Conservation (phyloP, 805 yeast genomes). For the Candida rishiriensis region DNA sequence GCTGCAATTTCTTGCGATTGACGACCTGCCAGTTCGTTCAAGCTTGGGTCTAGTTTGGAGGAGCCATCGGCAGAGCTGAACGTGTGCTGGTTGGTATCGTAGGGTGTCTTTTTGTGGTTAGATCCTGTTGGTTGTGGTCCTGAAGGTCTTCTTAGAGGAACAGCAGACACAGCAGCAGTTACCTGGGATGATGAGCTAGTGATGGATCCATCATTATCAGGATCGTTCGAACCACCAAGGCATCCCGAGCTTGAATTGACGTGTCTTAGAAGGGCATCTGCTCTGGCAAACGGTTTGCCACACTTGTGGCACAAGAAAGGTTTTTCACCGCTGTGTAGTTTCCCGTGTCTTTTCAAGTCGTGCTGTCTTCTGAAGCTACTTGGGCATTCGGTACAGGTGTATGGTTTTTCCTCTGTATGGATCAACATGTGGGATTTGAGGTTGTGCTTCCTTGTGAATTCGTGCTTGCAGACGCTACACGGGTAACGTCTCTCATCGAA, state of each 20-base stretch:
- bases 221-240: constrained; percentile 2
- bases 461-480: constrained; percentile 58
- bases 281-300: constrained; percentile 62
- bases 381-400: constrained; percentile 55
- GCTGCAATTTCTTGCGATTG: constrained; percentile 4
- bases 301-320: constrained; percentile 62
- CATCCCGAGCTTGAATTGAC: constrained; percentile 37
- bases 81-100: background rate
- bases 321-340: constrained; percentile 71
- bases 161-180: no score
- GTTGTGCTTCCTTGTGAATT: constrained; percentile 70
- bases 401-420: constrained; percentile 63
- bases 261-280: constrained; percentile 73
- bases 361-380: constrained; percentile 66
- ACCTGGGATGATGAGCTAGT: background rate
- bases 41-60: background rate
- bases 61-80: background rate
- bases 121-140: background rate
- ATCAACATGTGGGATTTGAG: constrained; percentile 67
- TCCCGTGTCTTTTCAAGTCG: constrained; percentile 72
- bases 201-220: background rate
- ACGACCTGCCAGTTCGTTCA: background rate
- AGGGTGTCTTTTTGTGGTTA: background rate
- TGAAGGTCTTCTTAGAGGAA: background rate
- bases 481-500: constrained; percentile 33